Conservation (phyloP, 2,329 filamentous ascomycete species). For the Trichophyton rubrum region DNA sequence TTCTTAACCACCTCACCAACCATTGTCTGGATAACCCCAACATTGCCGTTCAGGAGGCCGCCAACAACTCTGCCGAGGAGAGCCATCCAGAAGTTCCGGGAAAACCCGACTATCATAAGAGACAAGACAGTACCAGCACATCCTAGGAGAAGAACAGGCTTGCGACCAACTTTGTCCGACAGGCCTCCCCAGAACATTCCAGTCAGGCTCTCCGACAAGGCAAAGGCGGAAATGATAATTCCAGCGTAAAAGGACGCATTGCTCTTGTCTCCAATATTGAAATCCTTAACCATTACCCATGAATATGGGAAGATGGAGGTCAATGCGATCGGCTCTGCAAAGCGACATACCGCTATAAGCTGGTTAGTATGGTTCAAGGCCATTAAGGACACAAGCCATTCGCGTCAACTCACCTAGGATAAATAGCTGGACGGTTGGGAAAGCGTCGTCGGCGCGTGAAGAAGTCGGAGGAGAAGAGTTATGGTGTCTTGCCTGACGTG, state of each 20-base stretch:
- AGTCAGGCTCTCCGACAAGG: slow-evolving; percentile 62
- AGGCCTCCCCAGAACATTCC: slow-evolving; percentile 64
- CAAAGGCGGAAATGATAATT: slow-evolving; percentile 74
- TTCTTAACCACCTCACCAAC: slow-evolving; percentile 87
- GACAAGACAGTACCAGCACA: slow-evolving; percentile 68
- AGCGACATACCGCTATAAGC: slow-evolving; percentile 66
- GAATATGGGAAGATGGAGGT: slow-evolving; percentile 91
- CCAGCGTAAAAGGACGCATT: slow-evolving; percentile 83
- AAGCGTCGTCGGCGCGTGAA: slow-evolving; percentile 49
- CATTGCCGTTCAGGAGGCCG: slow-evolving; percentile 78
- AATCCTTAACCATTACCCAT: slow-evolving; percentile 68
- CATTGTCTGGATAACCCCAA: slow-evolving; percentile 85
- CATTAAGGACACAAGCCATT: neutral
- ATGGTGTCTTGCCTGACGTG: slow-evolving; percentile 38
- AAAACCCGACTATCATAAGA: slow-evolving; percentile 73
- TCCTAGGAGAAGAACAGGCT: slow-evolving; percentile 66
- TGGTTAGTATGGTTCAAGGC: neutral
- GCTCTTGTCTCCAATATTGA: slow-evolving; percentile 56
- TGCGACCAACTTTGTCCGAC: slow-evolving; percentile 69
- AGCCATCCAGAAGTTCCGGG: slow-evolving; percentile 65
- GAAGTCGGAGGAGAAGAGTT: slow-evolving; percentile 5
- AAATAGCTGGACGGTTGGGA: slow-evolving; percentile 71
- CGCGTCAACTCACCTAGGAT: slow-evolving; percentile 54
- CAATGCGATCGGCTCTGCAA: slow-evolving; percentile 83
- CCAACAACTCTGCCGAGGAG: slow-evolving; percentile 65